A percentile compares a stretch with the other conserved stretches of the same genome.
phyloP scores from a whole-genome alignment of 75 land plant genomes.

The Cryptomeria japonica region DNA sequence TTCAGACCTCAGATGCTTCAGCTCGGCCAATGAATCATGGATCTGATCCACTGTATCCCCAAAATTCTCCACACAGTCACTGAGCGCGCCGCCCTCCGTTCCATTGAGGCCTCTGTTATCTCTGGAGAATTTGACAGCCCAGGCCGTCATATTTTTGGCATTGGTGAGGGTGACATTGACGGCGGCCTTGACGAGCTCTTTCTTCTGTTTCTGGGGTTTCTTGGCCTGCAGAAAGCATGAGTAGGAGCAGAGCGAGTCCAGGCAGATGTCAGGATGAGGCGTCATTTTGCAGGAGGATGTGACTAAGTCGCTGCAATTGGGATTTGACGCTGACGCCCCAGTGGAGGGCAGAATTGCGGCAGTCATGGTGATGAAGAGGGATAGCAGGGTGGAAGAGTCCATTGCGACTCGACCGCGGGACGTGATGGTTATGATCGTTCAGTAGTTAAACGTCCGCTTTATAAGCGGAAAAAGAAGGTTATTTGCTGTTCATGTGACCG shows the following conservation, averaged over 20 bases:
- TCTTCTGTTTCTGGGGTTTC: constrained; percentile 7
- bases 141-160: constrained; percentile 19
- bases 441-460: too few species aligned
- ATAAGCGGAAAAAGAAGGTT: too few species aligned
- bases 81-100: constrained; percentile 21
- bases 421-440: background rate
- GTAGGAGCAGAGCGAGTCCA: constrained; percentile 22
- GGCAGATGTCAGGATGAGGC: constrained; percentile 28
- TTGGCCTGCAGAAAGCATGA: constrained; percentile 22
- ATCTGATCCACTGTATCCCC: constrained; percentile 31
- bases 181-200: constrained; percentile 36
- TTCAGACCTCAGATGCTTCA: constrained; percentile 7
- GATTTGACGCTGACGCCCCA: background rate
- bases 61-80: constrained; percentile 40
- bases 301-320: constrained; percentile 15
- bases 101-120: constrained; percentile 12
- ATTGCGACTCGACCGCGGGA: background rate
- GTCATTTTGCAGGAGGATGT: constrained; percentile 22
- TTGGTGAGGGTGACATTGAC: constrained; percentile 26
- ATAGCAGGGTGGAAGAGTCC: background rate
- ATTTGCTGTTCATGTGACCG: too few species aligned
- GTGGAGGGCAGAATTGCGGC: background rate
- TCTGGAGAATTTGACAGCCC: constrained; percentile 17
- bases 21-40: constrained; percentile 26
- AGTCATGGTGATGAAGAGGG: background rate